phyloP scores from a whole-genome alignment of 352 stramenopile genomes.

The Globisporangium alternatum region DNA sequence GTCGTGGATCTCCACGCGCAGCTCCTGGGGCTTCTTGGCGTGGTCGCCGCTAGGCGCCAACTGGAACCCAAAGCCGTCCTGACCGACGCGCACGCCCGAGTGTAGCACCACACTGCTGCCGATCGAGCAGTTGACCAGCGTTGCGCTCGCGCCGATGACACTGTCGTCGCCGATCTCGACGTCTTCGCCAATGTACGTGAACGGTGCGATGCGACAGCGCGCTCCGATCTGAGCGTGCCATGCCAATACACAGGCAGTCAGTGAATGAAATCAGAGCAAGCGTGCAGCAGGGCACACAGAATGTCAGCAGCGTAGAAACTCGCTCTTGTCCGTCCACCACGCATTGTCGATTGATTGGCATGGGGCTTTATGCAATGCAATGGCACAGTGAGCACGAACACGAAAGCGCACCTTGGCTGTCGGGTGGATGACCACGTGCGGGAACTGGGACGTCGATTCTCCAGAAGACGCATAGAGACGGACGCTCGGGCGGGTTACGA shows the following conservation, averaged over 20 bases:
- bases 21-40: constrained; percentile 78
- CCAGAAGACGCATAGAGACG: neutral
- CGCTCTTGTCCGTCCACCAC: no score
- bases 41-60: constrained; percentile 55
- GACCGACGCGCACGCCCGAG: constrained; percentile 62
- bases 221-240: constrained; percentile 42
- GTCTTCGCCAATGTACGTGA: constrained; percentile 49
- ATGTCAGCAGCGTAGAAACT: no score
- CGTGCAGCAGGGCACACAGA: neutral
- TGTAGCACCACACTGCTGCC: constrained; percentile 69
- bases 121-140: constrained; percentile 69
- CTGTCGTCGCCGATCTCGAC: constrained; percentile 58
- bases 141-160: constrained; percentile 47
- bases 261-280: neutral
- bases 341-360: no score
- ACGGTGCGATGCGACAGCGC: constrained; percentile 51
- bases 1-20: constrained; percentile 73
- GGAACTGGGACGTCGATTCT: constrained; percentile 11
- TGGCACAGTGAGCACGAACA: neutral
- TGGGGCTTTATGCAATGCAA: no score
- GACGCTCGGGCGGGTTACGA: neutral
- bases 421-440: constrained; percentile 33
- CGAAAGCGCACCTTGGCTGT: constrained; percentile 33
- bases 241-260: neutral
- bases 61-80: constrained; percentile 84